Conservation (phyloP, 2,329 filamentous ascomycete species). For the Atkinsonella texensis region DNA sequence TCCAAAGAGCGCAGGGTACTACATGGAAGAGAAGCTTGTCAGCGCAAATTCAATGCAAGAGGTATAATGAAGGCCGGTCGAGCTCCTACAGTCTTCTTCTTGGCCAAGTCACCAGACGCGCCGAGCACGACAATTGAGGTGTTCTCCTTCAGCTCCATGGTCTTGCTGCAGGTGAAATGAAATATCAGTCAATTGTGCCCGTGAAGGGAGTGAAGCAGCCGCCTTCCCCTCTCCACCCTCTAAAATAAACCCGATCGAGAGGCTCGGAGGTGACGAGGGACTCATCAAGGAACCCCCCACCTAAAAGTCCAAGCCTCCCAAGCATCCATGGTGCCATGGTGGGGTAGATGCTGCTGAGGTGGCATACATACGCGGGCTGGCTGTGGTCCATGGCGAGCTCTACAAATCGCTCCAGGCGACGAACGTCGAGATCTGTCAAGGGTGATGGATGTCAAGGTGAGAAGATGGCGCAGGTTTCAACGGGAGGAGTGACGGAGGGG, state of each 20-base stretch:
- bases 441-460: not conserved
- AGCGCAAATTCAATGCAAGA: conserved; percentile 7
- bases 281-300: conserved; percentile 2
- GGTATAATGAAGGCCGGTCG: conserved; percentile 2
- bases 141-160: conserved; percentile 95
- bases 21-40: conserved; percentile 10
- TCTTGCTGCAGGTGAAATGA: conserved; percentile 35
- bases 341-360: conserved; percentile 5
- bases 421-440: not conserved
- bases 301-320: conserved; percentile 5
- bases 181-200: conserved; percentile 6
- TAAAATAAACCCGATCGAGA: not conserved
- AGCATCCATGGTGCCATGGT: conserved; percentile 3
- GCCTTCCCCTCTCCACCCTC: not conserved
- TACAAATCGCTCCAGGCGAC: conserved; percentile 7
- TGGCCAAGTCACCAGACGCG: conserved; percentile 92
- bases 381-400: conserved; percentile 9
- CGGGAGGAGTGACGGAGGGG: not conserved
- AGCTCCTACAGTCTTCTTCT: conserved; percentile 89
- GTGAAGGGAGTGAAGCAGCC: not conserved
- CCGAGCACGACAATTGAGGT: conserved; percentile 94
- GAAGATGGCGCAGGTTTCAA: not conserved
- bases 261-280: conserved; percentile 2
- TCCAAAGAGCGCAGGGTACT: conserved; percentile 96
- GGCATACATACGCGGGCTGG: conserved; percentile 8